Evolutionary conservation across 2,329 filamentous ascomycete species (phyloP).

Genomic region (Cucurbitaria berberidis): DNA sequence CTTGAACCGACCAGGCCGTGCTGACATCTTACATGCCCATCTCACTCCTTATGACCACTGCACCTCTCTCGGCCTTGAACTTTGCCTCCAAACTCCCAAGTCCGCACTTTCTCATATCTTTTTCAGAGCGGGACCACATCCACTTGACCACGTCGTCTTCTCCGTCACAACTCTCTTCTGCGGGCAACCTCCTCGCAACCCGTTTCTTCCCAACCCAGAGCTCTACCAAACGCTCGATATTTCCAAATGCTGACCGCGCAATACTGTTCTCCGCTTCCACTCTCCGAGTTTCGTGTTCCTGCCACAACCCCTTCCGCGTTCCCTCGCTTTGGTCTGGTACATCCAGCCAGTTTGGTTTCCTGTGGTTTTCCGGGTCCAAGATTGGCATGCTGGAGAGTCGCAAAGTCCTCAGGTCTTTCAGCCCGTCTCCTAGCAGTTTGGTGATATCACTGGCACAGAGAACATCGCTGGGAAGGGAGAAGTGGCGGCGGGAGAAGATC

Average conservation of each 20-base stretch:
- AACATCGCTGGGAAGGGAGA: too few species aligned
- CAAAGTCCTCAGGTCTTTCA: constrained; percentile 11
- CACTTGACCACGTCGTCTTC: constrained; percentile 1
- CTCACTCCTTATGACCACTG: constrained; percentile 15
- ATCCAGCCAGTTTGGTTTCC: too few species aligned
- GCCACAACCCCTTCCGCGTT: constrained; percentile 16
- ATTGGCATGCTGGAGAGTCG: constrained; percentile 16
- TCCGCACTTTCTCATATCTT: constrained; percentile 3
- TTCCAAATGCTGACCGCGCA: constrained; percentile 16
- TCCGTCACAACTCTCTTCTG: not conserved
- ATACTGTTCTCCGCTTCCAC: constrained; percentile 24
- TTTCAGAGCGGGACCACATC: constrained; percentile 22
- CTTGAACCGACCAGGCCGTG: too few species aligned
- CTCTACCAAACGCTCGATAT: constrained; percentile 12
- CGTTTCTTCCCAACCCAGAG: constrained; percentile 23
- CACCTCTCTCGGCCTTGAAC: constrained; percentile 17
- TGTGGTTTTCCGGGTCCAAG: too few species aligned
- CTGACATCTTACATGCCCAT: constrained; percentile 6
- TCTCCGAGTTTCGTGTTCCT: constrained; percentile 14
- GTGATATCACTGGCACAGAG: too few species aligned
- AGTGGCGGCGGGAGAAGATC: too few species aligned
- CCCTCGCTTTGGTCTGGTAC: too few species aligned
- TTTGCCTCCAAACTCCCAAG: constrained; percentile 1
- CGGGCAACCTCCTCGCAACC: constrained; percentile 14
- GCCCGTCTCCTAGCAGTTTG: too few species aligned